These are phyloP conservation scores for Epichloe baconii DNA, from an alignment of 2,329 filamentous ascomycete species.

Conservation along the genomic window DNA sequence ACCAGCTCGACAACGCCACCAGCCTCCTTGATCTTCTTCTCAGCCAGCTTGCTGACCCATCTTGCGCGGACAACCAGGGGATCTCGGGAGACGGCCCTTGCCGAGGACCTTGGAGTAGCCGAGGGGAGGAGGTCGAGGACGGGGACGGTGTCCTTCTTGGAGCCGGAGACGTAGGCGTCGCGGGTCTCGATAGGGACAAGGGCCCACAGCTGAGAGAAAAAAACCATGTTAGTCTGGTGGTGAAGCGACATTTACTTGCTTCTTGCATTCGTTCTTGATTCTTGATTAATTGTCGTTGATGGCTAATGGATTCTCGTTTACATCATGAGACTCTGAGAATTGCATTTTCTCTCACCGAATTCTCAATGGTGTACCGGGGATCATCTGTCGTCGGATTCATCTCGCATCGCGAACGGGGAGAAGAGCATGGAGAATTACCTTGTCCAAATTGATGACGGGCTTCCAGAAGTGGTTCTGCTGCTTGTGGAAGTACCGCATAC, in stretches of 20 bases:
- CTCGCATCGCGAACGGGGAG: slow-evolving; percentile 1
- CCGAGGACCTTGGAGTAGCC: slow-evolving; percentile 98
- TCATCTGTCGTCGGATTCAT: neutral
- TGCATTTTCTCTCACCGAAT: neutral
- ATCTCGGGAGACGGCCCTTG: slow-evolving; percentile 90
- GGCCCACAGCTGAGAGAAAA: slow-evolving; percentile 63
- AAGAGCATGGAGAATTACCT: slow-evolving; percentile 41
- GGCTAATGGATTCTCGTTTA: no score
- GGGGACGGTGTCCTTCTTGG: slow-evolving; percentile 80
- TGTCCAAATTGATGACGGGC: slow-evolving; percentile 97
- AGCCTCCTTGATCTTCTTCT: slow-evolving; percentile 98
- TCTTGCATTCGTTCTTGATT: neutral
- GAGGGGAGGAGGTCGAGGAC: slow-evolving; percentile 93
- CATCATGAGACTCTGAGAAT: neutral
- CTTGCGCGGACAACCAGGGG: slow-evolving; percentile 84
- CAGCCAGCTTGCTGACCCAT: slow-evolving; percentile 90
- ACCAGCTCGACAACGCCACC: slow-evolving; percentile 94
- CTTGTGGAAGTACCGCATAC: slow-evolving; percentile 96
- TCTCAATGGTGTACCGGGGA: neutral
- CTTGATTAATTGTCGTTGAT: no score
- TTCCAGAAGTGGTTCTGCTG: slow-evolving; percentile 95
- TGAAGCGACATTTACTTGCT: neutral
- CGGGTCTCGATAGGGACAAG: slow-evolving; percentile 88
- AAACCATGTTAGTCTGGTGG: slow-evolving; percentile 14
- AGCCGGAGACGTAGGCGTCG: slow-evolving; percentile 73